phyloP scores from a whole-genome alignment of 140 eudicot species.

The Stevia rebaudiana region DNA sequence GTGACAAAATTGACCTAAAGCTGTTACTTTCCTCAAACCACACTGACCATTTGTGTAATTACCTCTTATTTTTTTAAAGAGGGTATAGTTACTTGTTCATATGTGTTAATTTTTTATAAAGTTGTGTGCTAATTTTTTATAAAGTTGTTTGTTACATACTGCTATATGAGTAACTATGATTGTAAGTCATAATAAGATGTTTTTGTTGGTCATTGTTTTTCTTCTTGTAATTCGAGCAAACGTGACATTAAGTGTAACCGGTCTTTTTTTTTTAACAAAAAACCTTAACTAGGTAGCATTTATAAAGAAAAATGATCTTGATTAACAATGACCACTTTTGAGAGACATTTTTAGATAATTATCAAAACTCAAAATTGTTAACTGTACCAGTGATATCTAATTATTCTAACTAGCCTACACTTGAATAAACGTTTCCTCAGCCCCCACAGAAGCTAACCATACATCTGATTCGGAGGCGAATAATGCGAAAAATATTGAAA shows the following conservation, averaged over 20 bases:
- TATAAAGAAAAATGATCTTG: background rate
- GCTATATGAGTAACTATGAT: background rate
- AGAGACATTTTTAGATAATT: background rate
- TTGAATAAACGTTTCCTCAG: slow-evolving; percentile 31
- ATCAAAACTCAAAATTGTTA: slow-evolving; percentile 23
- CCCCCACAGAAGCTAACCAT: slow-evolving; percentile 33
- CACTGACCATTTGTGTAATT: too few species aligned
- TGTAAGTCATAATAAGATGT: background rate
- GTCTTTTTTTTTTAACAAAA: background rate
- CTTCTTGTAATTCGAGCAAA: slow-evolving; percentile 6
- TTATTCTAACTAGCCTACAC: slow-evolving; percentile 12
- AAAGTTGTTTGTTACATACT: background rate
- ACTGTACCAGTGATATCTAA: slow-evolving; percentile 12
- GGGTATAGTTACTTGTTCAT: slow-evolving; percentile 4
- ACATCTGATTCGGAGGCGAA: slow-evolving; percentile 42
- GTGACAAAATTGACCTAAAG: too few species aligned
- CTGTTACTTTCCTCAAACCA: too few species aligned
- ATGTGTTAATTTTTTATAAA: slow-evolving; percentile 9
- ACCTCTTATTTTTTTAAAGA: too few species aligned
- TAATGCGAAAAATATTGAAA: slow-evolving; percentile 35
- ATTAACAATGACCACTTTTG: background rate
- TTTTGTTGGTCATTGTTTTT: background rate
- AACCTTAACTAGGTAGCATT: background rate
- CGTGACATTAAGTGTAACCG: background rate
- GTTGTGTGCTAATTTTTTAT: background rate